Evolutionary conservation across 352 stramenopile genomes (phyloP).

Genomic region (Phytophthora ohioensis): DNA sequence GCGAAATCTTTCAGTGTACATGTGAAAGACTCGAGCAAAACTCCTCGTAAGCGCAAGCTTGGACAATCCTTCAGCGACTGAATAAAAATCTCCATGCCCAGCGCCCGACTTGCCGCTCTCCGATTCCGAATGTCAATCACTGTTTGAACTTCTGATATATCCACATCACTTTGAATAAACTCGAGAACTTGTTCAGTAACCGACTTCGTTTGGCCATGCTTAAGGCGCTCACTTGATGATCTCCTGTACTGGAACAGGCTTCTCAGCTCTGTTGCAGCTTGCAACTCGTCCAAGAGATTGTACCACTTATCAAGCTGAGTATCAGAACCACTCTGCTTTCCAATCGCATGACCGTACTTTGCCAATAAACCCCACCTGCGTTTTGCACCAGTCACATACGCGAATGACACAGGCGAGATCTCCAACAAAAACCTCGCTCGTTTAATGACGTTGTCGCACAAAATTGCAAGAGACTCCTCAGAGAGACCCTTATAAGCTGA

Average conservation of each 20-base stretch:
- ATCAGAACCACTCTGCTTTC: constrained; percentile 48
- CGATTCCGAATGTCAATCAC: constrained; percentile 59
- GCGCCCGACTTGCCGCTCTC: constrained; percentile 51
- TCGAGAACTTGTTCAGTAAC: constrained; percentile 87
- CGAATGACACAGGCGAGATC: constrained; percentile 79
- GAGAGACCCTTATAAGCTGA: constrained; percentile 83
- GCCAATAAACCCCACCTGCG: constrained; percentile 73
- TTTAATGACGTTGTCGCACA: constrained; percentile 80
- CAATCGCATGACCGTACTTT: constrained; percentile 77
- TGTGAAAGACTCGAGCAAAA: constrained; percentile 61
- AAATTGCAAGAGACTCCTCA: constrained; percentile 69
- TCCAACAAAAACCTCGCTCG: constrained; percentile 77
- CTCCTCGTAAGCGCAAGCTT: constrained; percentile 39
- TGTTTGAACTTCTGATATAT: constrained; percentile 60
- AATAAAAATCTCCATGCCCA: constrained; percentile 61
- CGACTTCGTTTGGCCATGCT: constrained; percentile 60
- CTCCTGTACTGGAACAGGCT: constrained; percentile 80
- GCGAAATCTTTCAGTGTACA: constrained; percentile 54
- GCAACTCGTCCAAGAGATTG: constrained; percentile 77
- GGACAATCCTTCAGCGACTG: constrained; percentile 39
- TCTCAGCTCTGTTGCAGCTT: constrained; percentile 76
- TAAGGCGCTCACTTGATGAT: constrained; percentile 73
- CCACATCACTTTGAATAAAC: constrained; percentile 86
- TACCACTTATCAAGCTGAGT: constrained; percentile 84
- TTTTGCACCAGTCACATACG: constrained; percentile 76